Conservation (phyloP, 768 basidiomycete species). For the Rhodotorula sphaerocarpa region DNA sequence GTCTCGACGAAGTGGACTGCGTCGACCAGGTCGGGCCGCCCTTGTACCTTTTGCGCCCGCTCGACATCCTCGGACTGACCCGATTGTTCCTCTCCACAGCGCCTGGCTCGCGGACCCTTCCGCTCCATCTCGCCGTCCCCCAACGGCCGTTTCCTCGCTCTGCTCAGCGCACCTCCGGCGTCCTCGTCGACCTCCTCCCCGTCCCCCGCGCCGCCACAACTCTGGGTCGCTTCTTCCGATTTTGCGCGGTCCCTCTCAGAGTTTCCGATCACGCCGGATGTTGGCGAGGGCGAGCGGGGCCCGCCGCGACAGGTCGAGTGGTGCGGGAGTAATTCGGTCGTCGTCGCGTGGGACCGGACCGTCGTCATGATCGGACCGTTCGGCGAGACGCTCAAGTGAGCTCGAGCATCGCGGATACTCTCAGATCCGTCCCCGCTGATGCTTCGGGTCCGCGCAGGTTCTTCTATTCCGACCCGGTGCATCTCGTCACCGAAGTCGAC, state of each 20-base stretch:
- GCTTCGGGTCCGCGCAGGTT: constrained; percentile 60
- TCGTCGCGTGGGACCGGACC: constrained; percentile 69
- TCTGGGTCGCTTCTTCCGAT: constrained; percentile 93
- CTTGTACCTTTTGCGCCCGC: neutral
- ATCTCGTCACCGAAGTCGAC: constrained; percentile 77
- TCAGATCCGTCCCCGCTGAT: constrained; percentile 50
- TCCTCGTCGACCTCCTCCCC: constrained; percentile 58
- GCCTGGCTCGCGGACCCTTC: constrained; percentile 80
- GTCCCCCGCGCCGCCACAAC: constrained; percentile 72
- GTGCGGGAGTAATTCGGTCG: constrained; percentile 93
- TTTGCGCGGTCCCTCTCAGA: constrained; percentile 83
- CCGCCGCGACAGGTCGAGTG: constrained; percentile 65
- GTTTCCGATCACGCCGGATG: constrained; percentile 50
- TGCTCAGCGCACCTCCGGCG: constrained; percentile 54
- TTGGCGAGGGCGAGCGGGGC: constrained; percentile 38
- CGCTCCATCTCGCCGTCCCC: constrained; percentile 79
- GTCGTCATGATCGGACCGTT: constrained; percentile 85
- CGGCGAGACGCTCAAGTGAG: constrained; percentile 75
- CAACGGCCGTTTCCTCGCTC: constrained; percentile 81
- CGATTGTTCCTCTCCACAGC: constrained; percentile 45
- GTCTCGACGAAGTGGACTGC: constrained; percentile 78
- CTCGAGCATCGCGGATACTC: constrained; percentile 10
- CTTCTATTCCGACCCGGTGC: constrained; percentile 63
- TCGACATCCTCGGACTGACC: neutral
- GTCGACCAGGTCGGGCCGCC: constrained; percentile 55